Percentiles rank a stretch among this genome's conserved stretches.
phyloP scores from a whole-genome alignment of 495 filamentous ascomycete species.

The Stereocaulon alpinum region DNA sequence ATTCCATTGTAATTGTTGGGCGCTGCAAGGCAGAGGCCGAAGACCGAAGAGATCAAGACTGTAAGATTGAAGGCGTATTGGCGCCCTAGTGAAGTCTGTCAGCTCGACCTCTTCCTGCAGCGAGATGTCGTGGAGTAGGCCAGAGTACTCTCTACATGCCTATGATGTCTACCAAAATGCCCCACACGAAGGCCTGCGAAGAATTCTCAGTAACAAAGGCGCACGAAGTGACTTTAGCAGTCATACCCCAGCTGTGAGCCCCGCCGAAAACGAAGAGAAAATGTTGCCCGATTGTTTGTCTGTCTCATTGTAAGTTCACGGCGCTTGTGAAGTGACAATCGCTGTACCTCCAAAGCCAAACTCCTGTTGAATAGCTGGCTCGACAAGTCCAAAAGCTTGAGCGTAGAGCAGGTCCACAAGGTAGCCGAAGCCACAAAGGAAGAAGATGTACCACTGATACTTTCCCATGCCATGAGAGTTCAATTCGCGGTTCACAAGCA shows the following conservation, averaged over 20 bases:
- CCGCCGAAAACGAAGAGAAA: conserved; percentile 26
- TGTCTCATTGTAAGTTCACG: not conserved
- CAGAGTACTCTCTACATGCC: conserved; percentile 23
- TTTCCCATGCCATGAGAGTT: conserved; percentile 40
- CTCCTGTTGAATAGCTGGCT: conserved; percentile 36
- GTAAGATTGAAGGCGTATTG: conserved; percentile 43
- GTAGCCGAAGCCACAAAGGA: conserved; percentile 41
- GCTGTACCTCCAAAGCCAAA: conserved; percentile 30
- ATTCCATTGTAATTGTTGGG: conserved; percentile 32
- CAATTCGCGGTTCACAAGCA: conserved; percentile 37
- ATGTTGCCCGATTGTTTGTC: conserved; percentile 25
- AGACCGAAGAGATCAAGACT: conserved; percentile 34
- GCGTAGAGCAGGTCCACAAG: conserved; percentile 41
- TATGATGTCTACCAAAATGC: conserved; percentile 41
- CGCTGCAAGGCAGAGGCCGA: conserved; percentile 36
- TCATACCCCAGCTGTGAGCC: conserved; percentile 28
- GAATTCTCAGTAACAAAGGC: conserved; percentile 15
- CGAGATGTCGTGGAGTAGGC: not conserved
- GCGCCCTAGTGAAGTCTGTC: conserved; percentile 24
- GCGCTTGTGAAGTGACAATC: not conserved
- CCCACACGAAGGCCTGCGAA: conserved; percentile 35
- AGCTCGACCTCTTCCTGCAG: not conserved
- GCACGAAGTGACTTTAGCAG: conserved; percentile 7
- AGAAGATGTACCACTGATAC: conserved; percentile 39
- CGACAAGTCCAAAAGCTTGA: conserved; percentile 38